These are phyloP conservation scores for Dictyostelium firmibasis DNA, from an alignment of 78 protist genomes.

Conservation along the genomic window DNA sequence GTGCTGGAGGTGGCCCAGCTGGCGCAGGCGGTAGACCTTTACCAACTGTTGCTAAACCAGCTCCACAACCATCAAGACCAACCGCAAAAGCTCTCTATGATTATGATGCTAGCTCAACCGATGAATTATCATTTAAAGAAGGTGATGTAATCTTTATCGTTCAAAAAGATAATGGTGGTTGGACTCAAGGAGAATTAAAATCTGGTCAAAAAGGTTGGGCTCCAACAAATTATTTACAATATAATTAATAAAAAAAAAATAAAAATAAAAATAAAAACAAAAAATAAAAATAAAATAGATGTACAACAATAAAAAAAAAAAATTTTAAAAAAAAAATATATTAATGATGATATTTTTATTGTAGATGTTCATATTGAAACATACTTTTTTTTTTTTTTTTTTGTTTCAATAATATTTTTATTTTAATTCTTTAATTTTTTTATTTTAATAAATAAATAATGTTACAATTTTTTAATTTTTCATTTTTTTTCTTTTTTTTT, in stretches of 20 bases:
- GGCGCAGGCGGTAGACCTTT: constrained; percentile 32
- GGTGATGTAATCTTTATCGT: constrained; percentile 84
- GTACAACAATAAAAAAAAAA: background rate
- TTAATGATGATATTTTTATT: too few relatives aligned
- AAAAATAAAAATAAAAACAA: too few relatives aligned
- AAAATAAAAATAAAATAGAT: too few relatives aligned
- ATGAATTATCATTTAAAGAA: constrained; percentile 86
- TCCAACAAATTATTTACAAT: constrained; percentile 75
- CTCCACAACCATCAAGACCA: constrained; percentile 71
- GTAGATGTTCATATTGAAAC: too few relatives aligned
- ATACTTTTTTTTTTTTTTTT: too few relatives aligned
- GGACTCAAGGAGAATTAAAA: constrained; percentile 91
- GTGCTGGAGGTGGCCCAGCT: constrained; percentile 49
- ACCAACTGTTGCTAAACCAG: constrained; percentile 44
- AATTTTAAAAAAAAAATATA: background rate
- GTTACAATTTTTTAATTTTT: background rate
- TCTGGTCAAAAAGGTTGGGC: constrained; percentile 80
- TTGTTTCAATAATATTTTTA: background rate
- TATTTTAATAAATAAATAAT: background rate
- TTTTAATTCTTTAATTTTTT: background rate
- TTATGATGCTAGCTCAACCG: constrained; percentile 79
- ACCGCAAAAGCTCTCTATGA: constrained; percentile 81
- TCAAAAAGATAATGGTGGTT: constrained; percentile 84
- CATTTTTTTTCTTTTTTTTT: background rate
- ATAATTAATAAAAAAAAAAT: background rate